These are phyloP conservation scores for Cryptococcus hybrid DNA, from an alignment of 1,284 basidiomycete species.

Conservation along the genomic window DNA sequence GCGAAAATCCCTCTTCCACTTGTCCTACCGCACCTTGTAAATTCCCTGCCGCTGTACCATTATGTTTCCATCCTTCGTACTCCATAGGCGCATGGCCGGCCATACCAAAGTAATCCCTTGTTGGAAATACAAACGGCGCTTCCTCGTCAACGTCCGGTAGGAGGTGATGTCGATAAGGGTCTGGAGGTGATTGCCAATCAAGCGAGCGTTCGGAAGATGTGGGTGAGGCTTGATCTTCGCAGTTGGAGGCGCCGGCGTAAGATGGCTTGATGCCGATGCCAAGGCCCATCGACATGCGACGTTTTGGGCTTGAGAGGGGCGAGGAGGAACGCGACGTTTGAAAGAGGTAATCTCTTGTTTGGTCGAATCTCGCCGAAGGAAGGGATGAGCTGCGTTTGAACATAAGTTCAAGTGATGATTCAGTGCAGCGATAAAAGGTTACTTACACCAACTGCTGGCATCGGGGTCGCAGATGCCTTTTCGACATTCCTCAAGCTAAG, in stretches of 20 bases:
- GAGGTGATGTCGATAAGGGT: conserved; percentile 19
- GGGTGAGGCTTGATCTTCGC: conserved; percentile 19
- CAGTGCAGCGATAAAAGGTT: neutral
- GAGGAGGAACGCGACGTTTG: conserved; percentile 88
- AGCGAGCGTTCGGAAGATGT: conserved; percentile 16
- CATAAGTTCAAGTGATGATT: neutral
- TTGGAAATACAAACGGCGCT: conserved; percentile 6
- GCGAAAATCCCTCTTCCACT: neutral
- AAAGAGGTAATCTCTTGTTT: conserved; percentile 83
- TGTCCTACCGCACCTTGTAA: neutral
- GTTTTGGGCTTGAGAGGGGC: conserved; percentile 67
- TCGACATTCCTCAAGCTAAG: conserved; percentile 80
- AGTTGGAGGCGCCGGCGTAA: neutral
- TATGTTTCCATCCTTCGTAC: neutral
- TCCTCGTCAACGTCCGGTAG: conserved; percentile 20
- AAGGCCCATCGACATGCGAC: neutral
- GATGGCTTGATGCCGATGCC: no score
- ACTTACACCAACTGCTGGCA: conserved; percentile 89
- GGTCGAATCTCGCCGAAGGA: conserved; percentile 78
- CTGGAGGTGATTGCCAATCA: conserved; percentile 22
- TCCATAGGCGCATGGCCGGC: neutral
- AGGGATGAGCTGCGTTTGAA: conserved; percentile 67
- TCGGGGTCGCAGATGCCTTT: conserved; percentile 86
- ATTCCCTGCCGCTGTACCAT: neutral
- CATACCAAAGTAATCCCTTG: neutral